phyloP scores from a whole-genome alignment of 495 filamentous ascomycete genomes.

The Penicillium canariense region DNA sequence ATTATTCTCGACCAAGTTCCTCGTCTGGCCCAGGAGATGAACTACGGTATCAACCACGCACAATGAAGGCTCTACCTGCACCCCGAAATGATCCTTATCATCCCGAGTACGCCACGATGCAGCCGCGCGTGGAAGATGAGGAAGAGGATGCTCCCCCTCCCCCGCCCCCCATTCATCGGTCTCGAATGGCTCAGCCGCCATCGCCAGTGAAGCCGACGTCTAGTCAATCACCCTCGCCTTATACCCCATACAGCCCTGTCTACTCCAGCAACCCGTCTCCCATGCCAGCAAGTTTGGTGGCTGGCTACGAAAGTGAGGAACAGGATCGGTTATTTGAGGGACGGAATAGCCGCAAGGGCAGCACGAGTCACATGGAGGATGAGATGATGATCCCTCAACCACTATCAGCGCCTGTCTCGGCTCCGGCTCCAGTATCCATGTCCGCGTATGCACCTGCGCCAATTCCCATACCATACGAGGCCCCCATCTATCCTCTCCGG shows the following conservation, averaged over 20 bases:
- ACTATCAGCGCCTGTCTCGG: constrained; percentile 18
- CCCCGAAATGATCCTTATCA: constrained; percentile 29
- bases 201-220: constrained; percentile 21
- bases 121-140: constrained; percentile 68
- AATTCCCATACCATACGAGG: constrained; percentile 24
- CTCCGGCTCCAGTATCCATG: constrained; percentile 13
- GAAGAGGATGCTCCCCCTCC: constrained; percentile 54
- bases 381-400: constrained; percentile 27
- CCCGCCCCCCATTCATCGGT: constrained; percentile 48
- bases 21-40: constrained; percentile 20
- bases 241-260: constrained; percentile 38
- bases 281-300: constrained; percentile 66
- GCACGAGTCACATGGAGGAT: constrained; percentile 31
- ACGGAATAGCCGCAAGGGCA: constrained; percentile 23
- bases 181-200: constrained; percentile 29
- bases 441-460: constrained; percentile 21
- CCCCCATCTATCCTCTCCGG: constrained; percentile 36
- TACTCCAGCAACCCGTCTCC: constrained; percentile 37
- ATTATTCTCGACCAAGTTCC: constrained; percentile 17
- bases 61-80: constrained; percentile 22
- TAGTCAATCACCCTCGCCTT: constrained; percentile 22
- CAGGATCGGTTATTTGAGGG: constrained; percentile 43
- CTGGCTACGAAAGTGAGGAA: constrained; percentile 65
- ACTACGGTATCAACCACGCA: constrained; percentile 25
- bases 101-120: constrained; percentile 54